Evolutionary conservation across 2,329 filamentous ascomycete species (phyloP).

Genomic region (Coniochaeta sp.): DNA sequence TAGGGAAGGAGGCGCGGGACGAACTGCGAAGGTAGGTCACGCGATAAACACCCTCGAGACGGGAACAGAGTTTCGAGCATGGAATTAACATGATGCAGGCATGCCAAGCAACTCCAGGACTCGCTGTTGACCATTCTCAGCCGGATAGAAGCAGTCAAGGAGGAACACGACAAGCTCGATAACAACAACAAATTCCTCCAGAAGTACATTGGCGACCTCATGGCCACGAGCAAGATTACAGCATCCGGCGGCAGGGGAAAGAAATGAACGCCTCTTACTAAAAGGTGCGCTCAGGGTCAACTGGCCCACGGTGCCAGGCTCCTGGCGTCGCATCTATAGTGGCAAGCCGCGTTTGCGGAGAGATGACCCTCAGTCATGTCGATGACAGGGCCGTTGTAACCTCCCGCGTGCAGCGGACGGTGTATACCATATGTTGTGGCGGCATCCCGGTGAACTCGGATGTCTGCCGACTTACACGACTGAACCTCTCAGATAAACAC

Average conservation of each 20-base stretch:
- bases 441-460: neutral
- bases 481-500: neutral
- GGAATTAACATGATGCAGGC: conserved; percentile 41
- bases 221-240: conserved; percentile 74
- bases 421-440: neutral
- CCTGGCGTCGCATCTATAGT: neutral
- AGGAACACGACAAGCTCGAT: conserved; percentile 93
- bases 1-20: conserved; percentile 73
- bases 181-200: conserved; percentile 95
- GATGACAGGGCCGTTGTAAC: neutral
- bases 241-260: conserved; percentile 44
- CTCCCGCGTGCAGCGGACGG: neutral
- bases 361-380: neutral
- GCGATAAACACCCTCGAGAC: too few relatives aligned
- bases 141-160: conserved; percentile 87
- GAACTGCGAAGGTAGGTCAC: conserved; percentile 48
- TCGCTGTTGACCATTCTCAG: conserved; percentile 85
- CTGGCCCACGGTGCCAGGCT: too few relatives aligned
- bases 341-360: neutral
- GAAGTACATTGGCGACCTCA: conserved; percentile 95
- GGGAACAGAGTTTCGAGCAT: neutral
- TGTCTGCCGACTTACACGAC: neutral
- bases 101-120: conserved; percentile 82
- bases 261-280: conserved; percentile 32
- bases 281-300: neutral